phyloP scores from a whole-genome alignment of 1,139 yeast genomes.

The Geotrichum cucujoidarum region DNA sequence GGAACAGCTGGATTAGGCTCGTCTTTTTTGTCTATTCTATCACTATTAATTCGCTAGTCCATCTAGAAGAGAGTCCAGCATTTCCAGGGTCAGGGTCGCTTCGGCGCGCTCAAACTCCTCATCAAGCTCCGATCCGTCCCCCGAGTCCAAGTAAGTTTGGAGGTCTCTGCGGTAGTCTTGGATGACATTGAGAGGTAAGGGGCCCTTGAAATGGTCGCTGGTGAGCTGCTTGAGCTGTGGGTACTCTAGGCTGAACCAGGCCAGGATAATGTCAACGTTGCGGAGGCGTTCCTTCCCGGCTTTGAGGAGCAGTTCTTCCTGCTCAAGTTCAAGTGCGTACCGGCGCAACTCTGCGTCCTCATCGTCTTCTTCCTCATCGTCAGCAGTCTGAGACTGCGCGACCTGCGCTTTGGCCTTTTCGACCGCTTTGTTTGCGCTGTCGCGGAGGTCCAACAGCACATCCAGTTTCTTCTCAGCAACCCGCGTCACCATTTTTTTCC shows the following conservation, averaged over 20 bases:
- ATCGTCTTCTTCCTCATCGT: slow-evolving; percentile 16
- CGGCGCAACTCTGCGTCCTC: slow-evolving; percentile 18
- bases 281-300: slow-evolving; percentile 29
- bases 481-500: slow-evolving; percentile 31
- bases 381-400: not conserved
- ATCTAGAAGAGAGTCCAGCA: too few species aligned
- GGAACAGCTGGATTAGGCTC: not conserved
- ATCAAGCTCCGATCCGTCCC: slow-evolving; percentile 1
- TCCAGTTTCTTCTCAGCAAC: slow-evolving; percentile 27
- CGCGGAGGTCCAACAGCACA: slow-evolving; percentile 22
- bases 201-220: not conserved
- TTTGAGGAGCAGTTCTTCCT: slow-evolving; percentile 26
- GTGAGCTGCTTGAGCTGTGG: slow-evolving; percentile 18
- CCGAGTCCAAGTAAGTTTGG: not conserved
- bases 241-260: slow-evolving; percentile 33
- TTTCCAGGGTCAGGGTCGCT: slow-evolving; percentile 4
- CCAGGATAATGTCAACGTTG: slow-evolving; percentile 28
- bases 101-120: slow-evolving; percentile 6
- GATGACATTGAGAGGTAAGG: not conserved
- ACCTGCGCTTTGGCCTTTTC: slow-evolving; percentile 12
- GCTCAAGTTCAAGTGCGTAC: slow-evolving; percentile 23
- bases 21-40: too few species aligned
- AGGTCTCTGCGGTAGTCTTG: not conserved
- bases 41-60: too few species aligned
- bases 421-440: slow-evolving; percentile 1